Conservation (phyloP, 768 basidiomycete species). For the Hericium alpestre region DNA sequence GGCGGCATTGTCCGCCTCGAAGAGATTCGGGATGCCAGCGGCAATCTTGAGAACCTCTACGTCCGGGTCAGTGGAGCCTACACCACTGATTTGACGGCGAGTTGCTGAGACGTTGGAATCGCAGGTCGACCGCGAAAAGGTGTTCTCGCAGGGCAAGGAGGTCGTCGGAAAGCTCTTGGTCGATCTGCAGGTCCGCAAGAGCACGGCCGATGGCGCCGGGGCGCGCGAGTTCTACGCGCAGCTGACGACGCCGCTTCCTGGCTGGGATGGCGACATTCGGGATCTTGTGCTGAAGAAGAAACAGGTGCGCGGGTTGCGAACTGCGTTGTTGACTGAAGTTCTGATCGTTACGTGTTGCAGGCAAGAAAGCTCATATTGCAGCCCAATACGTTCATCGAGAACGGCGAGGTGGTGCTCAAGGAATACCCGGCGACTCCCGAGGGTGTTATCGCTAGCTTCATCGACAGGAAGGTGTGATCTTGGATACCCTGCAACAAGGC, state of each 20-base stretch:
- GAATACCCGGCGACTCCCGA: conserved; percentile 68
- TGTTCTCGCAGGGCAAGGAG: conserved; percentile 53
- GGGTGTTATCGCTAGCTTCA: conserved; percentile 73
- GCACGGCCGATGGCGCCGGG: conserved; percentile 73
- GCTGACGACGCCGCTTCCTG: conserved; percentile 59
- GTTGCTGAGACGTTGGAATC: not conserved
- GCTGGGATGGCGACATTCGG: conserved; percentile 68
- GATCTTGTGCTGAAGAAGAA: conserved; percentile 74
- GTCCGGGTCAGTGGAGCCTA: conserved; percentile 42
- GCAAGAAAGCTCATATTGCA: conserved; percentile 82
- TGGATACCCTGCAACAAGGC: not conserved
- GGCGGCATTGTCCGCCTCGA: conserved; percentile 62
- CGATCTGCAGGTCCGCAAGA: conserved; percentile 76
- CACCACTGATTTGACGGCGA: not conserved
- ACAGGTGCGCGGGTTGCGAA: conserved; percentile 34
- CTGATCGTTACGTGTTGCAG: conserved; percentile 23
- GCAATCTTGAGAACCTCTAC: conserved; percentile 56
- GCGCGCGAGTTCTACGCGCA: conserved; percentile 72
- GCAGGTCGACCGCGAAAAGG: conserved; percentile 63
- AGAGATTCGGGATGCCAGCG: conserved; percentile 47
- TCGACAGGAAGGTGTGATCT: conserved; percentile 41
- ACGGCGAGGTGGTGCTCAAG: conserved; percentile 61
- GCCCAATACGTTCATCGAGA: conserved; percentile 62
- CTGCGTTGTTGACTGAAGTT: not conserved
- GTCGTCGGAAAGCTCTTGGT: conserved; percentile 67